A percentile compares a stretch with the other conserved stretches of the same genome.
These are phyloP conservation scores for Apophysomyces trapeziformis DNA, from an alignment of 371 early-diverging fungal species.

Conservation along the genomic window DNA sequence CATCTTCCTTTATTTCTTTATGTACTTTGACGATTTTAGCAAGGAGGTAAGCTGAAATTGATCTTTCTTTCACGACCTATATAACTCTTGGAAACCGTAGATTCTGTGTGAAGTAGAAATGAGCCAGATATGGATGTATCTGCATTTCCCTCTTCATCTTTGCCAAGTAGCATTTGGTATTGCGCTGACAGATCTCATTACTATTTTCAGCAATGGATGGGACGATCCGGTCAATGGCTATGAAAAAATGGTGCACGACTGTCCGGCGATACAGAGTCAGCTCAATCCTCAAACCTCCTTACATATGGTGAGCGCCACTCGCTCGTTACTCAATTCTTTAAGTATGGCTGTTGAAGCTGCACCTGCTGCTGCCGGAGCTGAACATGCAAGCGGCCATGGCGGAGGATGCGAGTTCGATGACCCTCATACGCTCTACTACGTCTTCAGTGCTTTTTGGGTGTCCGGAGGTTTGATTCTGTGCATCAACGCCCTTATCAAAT, in stretches of 20 bases:
- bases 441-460: constrained; percentile 48
- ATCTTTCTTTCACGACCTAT: background rate
- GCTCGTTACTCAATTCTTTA: background rate
- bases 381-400: constrained; percentile 4
- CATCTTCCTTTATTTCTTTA: constrained; percentile 56
- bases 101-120: constrained; percentile 30
- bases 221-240: constrained; percentile 14
- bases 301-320: background rate
- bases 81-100: constrained; percentile 6
- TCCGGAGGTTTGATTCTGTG: constrained; percentile 45
- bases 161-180: constrained; percentile 61
- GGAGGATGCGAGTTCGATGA: constrained; percentile 12
- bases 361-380: constrained; percentile 4
- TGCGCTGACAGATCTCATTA: constrained; percentile 49
- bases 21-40: constrained; percentile 58
- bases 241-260: constrained; percentile 17
- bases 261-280: constrained; percentile 1
- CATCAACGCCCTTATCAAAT: constrained; percentile 50
- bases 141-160: constrained; percentile 62
- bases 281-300: background rate
- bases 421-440: constrained; percentile 25
- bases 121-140: constrained; percentile 62
- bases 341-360: background rate
- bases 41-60: constrained; percentile 28
- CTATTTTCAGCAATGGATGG: constrained; percentile 36